phyloP scores from a whole-genome alignment of 2,329 filamentous ascomycete genomes.

The Cercospora zeae-maydis region DNA sequence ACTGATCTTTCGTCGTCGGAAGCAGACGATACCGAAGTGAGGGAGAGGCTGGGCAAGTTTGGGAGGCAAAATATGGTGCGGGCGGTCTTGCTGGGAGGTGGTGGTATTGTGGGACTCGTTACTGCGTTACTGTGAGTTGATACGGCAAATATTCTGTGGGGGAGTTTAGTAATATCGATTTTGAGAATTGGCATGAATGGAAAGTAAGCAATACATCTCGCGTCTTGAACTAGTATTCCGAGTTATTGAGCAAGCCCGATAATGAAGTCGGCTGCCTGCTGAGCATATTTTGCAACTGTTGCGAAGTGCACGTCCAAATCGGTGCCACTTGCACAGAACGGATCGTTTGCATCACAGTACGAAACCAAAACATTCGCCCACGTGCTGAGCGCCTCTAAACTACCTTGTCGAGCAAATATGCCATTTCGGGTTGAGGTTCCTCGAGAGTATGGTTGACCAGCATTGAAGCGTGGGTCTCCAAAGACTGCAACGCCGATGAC shows the following conservation, averaged over 20 bases:
- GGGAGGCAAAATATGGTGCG: constrained; percentile 27
- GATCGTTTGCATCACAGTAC: constrained; percentile 28
- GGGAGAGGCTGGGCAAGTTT: constrained; percentile 37
- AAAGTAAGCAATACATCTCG: background rate
- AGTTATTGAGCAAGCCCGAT: constrained; percentile 12
- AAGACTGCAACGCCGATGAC: constrained; percentile 38
- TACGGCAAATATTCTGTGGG: background rate
- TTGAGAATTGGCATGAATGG: background rate
- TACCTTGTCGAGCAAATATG: constrained; percentile 23
- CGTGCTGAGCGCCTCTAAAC: constrained; percentile 18
- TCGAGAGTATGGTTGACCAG: constrained; percentile 30
- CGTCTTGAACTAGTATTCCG: background rate
- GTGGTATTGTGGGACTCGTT: constrained; percentile 28
- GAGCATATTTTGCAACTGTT: constrained; percentile 19
- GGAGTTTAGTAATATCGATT: background rate
- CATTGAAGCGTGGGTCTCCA: constrained; percentile 38
- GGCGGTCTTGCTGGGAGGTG: constrained; percentile 26
- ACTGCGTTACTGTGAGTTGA: constrained; percentile 17
- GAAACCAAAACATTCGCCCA: constrained; percentile 23
- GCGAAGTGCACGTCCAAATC: constrained; percentile 23
- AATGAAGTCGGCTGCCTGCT: constrained; percentile 24
- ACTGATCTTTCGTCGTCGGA: constrained; percentile 37
- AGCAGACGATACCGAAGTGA: constrained; percentile 40
- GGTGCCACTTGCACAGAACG: constrained; percentile 24
- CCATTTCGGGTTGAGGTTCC: constrained; percentile 35